Conservation (phyloP, 768 basidiomycete genomes). For the Mrakia gelida region DNA sequence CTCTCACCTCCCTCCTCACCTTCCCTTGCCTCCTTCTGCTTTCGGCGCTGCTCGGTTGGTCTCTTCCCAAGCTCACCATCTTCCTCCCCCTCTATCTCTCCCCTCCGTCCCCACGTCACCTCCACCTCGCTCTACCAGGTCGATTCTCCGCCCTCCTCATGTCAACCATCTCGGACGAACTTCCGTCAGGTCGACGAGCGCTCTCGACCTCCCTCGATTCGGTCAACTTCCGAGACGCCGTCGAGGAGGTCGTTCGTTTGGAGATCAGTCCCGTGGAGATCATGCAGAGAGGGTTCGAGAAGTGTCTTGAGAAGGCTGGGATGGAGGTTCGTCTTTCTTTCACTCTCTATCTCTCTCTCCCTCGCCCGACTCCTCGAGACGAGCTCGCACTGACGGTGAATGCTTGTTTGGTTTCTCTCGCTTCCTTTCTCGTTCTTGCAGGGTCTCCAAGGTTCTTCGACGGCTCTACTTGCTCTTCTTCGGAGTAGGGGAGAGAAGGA, state of each 20-base stretch:
- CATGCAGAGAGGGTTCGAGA: slow-evolving; percentile 52
- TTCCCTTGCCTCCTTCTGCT: not conserved
- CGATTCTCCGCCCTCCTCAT: slow-evolving; percentile 20
- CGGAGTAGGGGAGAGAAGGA: slow-evolving; percentile 49
- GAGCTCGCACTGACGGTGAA: not conserved
- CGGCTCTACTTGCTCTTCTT: slow-evolving; percentile 49
- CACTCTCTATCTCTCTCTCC: too few species aligned
- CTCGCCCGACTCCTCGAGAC: too few species aligned
- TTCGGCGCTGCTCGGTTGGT: not conserved
- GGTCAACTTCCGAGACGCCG: slow-evolving; percentile 3
- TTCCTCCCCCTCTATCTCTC: not conserved
- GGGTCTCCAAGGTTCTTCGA: slow-evolving; percentile 52
- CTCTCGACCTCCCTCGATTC: slow-evolving; percentile 10
- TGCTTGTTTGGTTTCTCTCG: not conserved
- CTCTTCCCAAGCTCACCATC: not conserved
- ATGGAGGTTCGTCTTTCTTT: not conserved
- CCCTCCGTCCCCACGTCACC: not conserved
- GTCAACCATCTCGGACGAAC: slow-evolving; percentile 14
- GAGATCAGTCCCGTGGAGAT: slow-evolving; percentile 46
- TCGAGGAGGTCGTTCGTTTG: not conserved
- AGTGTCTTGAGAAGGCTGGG: slow-evolving; percentile 40
- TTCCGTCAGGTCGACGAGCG: not conserved
- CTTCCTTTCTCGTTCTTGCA: slow-evolving; percentile 34
- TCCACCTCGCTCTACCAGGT: not conserved
- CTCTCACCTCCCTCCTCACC: not conserved